Evolutionary conservation across 2,329 filamentous ascomycete genomes (phyloP).

Genomic region (Trichoderma breve): DNA sequence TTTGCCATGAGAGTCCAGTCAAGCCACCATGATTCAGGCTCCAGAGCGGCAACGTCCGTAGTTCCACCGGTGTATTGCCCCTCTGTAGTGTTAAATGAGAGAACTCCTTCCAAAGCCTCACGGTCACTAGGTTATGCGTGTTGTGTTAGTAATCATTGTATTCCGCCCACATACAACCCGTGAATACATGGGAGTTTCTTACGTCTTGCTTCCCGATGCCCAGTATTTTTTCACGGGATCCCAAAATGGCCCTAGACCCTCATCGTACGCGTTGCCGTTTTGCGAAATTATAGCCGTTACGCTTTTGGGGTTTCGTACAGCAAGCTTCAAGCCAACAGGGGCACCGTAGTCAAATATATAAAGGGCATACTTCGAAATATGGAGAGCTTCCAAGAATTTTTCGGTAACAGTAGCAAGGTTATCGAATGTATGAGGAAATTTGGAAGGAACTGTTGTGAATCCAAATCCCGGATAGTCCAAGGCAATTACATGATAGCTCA

Average conservation of each 20-base stretch:
- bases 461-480: not conserved
- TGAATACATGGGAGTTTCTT: not conserved
- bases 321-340: not conserved
- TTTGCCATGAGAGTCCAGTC: not conserved
- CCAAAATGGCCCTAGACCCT: not conserved
- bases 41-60: not conserved
- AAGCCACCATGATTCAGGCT: not conserved
- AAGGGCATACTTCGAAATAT: not conserved
- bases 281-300: not conserved
- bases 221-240: not conserved
- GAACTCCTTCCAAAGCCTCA: not conserved
- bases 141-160: not conserved
- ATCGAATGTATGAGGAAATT: not conserved
- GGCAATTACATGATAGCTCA: not conserved
- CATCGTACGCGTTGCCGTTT: not conserved
- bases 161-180: not conserved
- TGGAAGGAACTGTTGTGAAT: not conserved
- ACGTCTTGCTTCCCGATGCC: not conserved
- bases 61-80: not conserved
- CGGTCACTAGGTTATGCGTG: not conserved
- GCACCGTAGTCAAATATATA: conserved; percentile 3
- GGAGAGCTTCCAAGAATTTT: not conserved
- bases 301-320: not conserved
- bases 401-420: not conserved
- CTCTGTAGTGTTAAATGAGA: not conserved